Evolutionary conservation across 2,329 filamentous ascomycete genomes (phyloP).

Genomic region (Madurella mycetomatis): DNA sequence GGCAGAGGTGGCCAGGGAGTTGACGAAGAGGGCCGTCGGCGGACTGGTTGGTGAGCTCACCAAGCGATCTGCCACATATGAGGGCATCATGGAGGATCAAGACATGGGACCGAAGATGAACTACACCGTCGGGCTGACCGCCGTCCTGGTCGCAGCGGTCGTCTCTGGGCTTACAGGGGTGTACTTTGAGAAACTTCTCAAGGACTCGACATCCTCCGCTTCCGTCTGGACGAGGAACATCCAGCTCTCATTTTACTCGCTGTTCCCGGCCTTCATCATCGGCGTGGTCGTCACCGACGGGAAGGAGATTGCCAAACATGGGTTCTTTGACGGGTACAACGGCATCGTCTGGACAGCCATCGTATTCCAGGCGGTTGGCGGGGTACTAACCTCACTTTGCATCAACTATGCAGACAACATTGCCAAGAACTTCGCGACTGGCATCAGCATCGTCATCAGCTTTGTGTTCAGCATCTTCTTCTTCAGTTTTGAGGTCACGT

Average conservation of each 20-base stretch:
- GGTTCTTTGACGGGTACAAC: conserved; percentile 95
- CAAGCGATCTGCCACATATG: conserved; percentile 80
- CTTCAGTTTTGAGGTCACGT: conserved; percentile 72
- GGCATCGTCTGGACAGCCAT: conserved; percentile 86
- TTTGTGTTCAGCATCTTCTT: conserved; percentile 81
- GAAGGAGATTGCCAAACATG: conserved; percentile 72
- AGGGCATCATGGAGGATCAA: conserved; percentile 72
- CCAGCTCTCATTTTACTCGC: conserved; percentile 88
- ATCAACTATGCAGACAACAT: conserved; percentile 86
- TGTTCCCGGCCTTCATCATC: conserved; percentile 82
- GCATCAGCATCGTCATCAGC: conserved; percentile 84
- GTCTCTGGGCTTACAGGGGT: conserved; percentile 83
- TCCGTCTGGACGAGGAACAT: conserved; percentile 94
- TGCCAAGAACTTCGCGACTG: conserved; percentile 89
- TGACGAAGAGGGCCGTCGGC: conserved; percentile 45
- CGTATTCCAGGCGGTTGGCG: conserved; percentile 74
- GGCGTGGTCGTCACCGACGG: conserved; percentile 87
- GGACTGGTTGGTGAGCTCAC: conserved; percentile 40
- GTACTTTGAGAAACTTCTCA: conserved; percentile 87
- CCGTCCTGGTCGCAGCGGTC: conserved; percentile 72
- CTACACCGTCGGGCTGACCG: conserved; percentile 70
- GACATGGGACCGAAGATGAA: conserved; percentile 59
- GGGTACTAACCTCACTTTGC: conserved; percentile 75
- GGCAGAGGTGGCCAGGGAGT: conserved; percentile 45
- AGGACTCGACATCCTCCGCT: conserved; percentile 69